Evolutionary conservation across 2,329 filamentous ascomycete genomes (phyloP), one percentile per base, ranked within the genome.

Genomic region (Aureobasidium mangrovei): DNA sequence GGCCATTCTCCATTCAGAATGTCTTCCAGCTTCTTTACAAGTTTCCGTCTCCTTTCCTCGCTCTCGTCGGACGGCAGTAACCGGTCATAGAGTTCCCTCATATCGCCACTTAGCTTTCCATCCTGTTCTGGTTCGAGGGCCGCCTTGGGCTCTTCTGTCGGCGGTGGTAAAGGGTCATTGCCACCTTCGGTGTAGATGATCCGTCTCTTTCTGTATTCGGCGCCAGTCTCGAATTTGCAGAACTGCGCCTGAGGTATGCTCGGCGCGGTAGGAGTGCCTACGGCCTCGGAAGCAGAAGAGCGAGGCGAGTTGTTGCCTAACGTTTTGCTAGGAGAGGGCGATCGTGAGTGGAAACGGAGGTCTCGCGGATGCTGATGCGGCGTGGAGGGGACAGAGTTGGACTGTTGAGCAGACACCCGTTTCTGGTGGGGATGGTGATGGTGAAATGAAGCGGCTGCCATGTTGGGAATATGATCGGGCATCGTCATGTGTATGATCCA

Each of bases 1-100:
- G 93, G 93, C 88, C 91, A 98, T 66, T 94, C 83, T 6, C 87
- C 80, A 64, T 94, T 93, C 67, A 98, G 83, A 39, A 97, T 81
- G 61, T 80, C 84, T 70, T 95, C 87, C 64, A 98, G 73, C 72
- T 97, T 98, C 60, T 78, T 75, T n/a, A 96, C 83, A 62, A 98
- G 81, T 63, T 80, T 82, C 60, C 79, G 76, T 57, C 91, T 79
- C 60, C 88, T 84, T 57, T 81, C 76, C 63, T 95, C 87, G 56
- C 91, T 91, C 60, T 88, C 81, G 0, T 80, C 73, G 3, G 86
- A 91, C 6, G 93, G 93, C 64, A 93, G 73, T 79, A 98, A 82
- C 71, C 82, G 81, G 65, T 88, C 81, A 69, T 94, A 98, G 29
- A 97, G 74, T 62, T 89, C 82, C 65, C 83, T 80, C 81, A 97